phyloP scores from a whole-genome alignment of 352 stramenopile species.

The Phytopythium aichiense region DNA sequence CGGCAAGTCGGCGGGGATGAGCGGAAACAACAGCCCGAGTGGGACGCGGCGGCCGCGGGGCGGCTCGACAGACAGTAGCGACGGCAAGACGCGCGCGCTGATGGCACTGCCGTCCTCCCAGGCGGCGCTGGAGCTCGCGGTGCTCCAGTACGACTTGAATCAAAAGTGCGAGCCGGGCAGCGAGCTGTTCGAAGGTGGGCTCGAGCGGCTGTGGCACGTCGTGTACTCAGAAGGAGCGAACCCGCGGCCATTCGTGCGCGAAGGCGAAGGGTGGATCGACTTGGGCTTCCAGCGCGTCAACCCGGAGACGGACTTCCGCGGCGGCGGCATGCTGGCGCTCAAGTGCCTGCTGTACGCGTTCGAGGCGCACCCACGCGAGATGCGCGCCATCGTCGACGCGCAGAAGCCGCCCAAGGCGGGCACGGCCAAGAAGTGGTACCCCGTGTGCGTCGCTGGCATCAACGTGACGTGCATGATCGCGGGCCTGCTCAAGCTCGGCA shows the following conservation, averaged over 20 bases:
- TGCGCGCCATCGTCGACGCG: conserved; percentile 48
- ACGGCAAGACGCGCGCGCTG: not conserved
- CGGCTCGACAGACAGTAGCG: conserved; percentile 2
- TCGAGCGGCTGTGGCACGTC: conserved; percentile 59
- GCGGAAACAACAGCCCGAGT: not conserved
- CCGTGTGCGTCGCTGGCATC: conserved; percentile 76
- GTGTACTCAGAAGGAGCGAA: conserved; percentile 31
- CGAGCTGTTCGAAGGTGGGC: conserved; percentile 54
- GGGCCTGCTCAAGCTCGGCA: conserved; percentile 58
- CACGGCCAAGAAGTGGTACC: conserved; percentile 66
- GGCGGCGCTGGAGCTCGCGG: conserved; percentile 34
- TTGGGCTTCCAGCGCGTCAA: conserved; percentile 78
- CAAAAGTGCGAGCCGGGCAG: conserved; percentile 57
- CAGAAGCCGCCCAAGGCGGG: conserved; percentile 33
- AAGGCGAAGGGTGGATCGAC: conserved; percentile 56
- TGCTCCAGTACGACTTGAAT: conserved; percentile 61
- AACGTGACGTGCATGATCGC: conserved; percentile 84
- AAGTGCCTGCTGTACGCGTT: conserved; percentile 86
- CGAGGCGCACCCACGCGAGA: conserved; percentile 64
- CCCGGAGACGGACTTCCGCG: conserved; percentile 81
- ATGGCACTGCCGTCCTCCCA: conserved; percentile 27
- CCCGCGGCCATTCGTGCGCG: conserved; percentile 30
- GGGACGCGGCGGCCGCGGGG: conserved; percentile 7
- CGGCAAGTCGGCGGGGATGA: not conserved
- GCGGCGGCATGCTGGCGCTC: conserved; percentile 70